Percentiles rank a stretch among this genome's conserved stretches.
phyloP scores from a whole-genome alignment of 192 early-diverging fungal species.

The Coemansia sp. region DNA sequence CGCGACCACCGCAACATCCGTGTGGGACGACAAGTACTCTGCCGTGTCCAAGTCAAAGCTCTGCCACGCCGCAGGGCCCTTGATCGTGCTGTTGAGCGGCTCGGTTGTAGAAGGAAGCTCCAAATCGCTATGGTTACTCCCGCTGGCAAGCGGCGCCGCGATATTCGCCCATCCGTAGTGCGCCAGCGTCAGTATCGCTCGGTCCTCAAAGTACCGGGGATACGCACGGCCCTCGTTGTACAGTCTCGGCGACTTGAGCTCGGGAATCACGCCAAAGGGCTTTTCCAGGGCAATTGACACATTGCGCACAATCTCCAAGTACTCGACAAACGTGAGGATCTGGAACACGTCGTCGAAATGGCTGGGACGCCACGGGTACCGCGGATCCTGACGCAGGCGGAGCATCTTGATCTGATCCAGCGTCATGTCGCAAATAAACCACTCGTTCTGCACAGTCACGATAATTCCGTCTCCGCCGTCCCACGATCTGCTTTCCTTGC shows the following conservation, averaged over 20 bases:
- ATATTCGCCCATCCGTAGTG: constrained; percentile 46
- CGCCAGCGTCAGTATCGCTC: constrained; percentile 35
- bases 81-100: neutral
- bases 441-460: constrained; percentile 28
- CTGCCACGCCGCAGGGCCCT: constrained; percentile 45
- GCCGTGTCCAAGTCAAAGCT: constrained; percentile 53
- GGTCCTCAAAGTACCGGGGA: constrained; percentile 49
- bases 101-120: constrained; percentile 4
- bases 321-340: constrained; percentile 52
- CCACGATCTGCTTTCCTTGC: constrained; percentile 37
- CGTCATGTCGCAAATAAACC: constrained; percentile 53
- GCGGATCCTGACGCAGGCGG: constrained; percentile 29
- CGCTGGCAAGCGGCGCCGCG: constrained; percentile 1
- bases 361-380: constrained; percentile 35
- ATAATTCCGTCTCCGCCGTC: constrained; percentile 5
- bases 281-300: constrained; percentile 28
- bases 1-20: constrained; percentile 27
- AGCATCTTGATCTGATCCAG: constrained; percentile 34
- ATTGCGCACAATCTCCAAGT: constrained; percentile 42
- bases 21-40: constrained; percentile 33
- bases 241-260: constrained; percentile 52
- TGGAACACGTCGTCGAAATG: constrained; percentile 46
- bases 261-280: constrained; percentile 47
- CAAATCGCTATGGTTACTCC: constrained; percentile 33
- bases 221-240: constrained; percentile 39